phyloP scores from a whole-genome alignment of 2,329 filamentous ascomycete species.

The Cytospora paraplurivora region DNA sequence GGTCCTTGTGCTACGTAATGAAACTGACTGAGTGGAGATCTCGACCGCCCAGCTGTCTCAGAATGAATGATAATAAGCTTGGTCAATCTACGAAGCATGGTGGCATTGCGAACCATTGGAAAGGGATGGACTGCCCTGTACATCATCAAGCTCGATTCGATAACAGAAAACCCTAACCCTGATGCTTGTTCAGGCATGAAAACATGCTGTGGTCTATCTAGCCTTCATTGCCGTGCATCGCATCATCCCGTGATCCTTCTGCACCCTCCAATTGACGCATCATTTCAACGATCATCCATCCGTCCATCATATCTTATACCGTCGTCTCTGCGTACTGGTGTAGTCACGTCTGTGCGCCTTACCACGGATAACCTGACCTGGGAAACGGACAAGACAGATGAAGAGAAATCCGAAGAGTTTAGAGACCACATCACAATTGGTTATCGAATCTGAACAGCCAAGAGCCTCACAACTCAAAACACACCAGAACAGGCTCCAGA shows the following conservation, averaged over 20 bases:
- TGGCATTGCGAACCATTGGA: too few relatives aligned
- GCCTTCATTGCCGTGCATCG: neutral
- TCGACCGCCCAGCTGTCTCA: too few relatives aligned
- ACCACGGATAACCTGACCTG: neutral
- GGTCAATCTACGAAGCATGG: too few relatives aligned
- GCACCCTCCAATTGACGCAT: neutral
- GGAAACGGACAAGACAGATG: neutral
- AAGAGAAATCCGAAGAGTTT: neutral
- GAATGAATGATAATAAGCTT: too few relatives aligned
- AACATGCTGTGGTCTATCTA: neutral
- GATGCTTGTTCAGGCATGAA: too few relatives aligned
- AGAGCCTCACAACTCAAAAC: neutral
- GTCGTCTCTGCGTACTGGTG: neutral
- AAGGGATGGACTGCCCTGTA: too few relatives aligned
- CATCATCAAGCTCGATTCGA: too few relatives aligned
- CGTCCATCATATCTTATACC: neutral
- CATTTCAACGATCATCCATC: neutral
- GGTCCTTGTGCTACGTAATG: neutral
- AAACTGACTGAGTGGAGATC: neutral
- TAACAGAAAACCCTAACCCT: too few relatives aligned
- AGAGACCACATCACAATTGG: neutral
- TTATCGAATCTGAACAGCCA: neutral
- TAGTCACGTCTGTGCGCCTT: neutral
- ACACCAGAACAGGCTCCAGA: neutral
- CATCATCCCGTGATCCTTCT: conserved; percentile 2